These are phyloP conservation scores for Orbilia ellipsospora DNA, from an alignment of 2,329 filamentous ascomycete species.

Conservation along the genomic window DNA sequence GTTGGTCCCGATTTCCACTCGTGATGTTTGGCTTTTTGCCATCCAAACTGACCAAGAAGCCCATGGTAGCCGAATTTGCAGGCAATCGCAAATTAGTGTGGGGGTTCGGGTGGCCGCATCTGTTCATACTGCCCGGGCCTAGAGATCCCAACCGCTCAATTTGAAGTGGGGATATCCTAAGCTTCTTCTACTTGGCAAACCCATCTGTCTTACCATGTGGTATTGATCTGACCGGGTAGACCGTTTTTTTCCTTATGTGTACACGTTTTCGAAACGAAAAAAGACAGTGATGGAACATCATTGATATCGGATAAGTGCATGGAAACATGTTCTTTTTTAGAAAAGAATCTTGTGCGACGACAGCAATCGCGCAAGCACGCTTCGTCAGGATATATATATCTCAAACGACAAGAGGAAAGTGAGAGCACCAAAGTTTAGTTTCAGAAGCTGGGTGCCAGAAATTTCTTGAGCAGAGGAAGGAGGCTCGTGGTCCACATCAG, in stretches of 20 bases:
- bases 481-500: background rate
- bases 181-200: background rate
- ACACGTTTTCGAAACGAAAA: constrained; percentile 20
- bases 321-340: constrained; percentile 1
- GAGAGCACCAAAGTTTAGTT: no score
- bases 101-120: constrained; percentile 19
- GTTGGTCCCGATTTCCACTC: no score
- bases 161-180: constrained; percentile 6
- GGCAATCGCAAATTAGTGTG: constrained; percentile 20
- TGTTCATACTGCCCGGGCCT: constrained; percentile 23
- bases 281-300: background rate
- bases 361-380: background rate
- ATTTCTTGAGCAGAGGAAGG: no score
- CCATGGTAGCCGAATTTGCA: constrained; percentile 13
- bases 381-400: no score
- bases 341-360: background rate
- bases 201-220: constrained; percentile 19
- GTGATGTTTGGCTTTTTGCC: background rate
- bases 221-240: constrained; percentile 11
- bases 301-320: constrained; percentile 7
- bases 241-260: constrained; percentile 26
- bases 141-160: constrained; percentile 35
- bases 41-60: constrained; percentile 14
- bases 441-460: no score
- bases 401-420: no score